Conservation (phyloP, 1,284 basidiomycete species). For the Tylopilus orsonianus region DNA sequence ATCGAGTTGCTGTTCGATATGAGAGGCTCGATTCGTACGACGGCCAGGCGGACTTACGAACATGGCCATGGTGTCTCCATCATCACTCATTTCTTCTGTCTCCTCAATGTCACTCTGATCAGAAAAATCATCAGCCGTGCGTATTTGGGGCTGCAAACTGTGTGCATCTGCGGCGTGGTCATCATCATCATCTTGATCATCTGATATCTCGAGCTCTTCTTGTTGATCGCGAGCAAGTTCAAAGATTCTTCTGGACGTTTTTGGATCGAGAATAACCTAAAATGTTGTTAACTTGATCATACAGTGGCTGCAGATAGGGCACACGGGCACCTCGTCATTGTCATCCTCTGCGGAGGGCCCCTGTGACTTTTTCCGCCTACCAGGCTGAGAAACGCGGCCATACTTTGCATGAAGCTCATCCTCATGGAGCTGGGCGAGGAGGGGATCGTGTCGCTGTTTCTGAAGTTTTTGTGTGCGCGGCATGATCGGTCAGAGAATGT, state of each 20-base stretch:
- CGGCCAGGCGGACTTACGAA: slow-evolving; percentile 48
- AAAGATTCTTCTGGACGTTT: slow-evolving; percentile 88
- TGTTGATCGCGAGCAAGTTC: slow-evolving; percentile 93
- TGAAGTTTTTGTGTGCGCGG: slow-evolving; percentile 56
- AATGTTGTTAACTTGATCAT: slow-evolving; percentile 1
- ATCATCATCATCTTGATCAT: slow-evolving; percentile 42
- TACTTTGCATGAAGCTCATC: slow-evolving; percentile 77
- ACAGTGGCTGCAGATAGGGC: slow-evolving; percentile 1
- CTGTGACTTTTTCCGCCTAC: slow-evolving; percentile 66
- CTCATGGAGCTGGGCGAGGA: slow-evolving; percentile 78
- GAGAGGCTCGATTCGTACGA: slow-evolving; percentile 8
- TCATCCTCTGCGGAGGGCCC: slow-evolving; percentile 46
- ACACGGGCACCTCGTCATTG: slow-evolving; percentile 63
- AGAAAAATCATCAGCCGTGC: slow-evolving; percentile 38
- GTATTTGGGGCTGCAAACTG: slow-evolving; percentile 37
- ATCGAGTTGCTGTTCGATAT: slow-evolving; percentile 76
- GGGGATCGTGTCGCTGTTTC: slow-evolving; percentile 78
- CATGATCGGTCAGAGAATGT: slow-evolving; percentile 40
- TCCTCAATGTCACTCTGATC: slow-evolving; percentile 56
- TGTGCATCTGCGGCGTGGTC: slow-evolving; percentile 38
- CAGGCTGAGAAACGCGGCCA: slow-evolving; percentile 72
- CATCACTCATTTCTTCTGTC: slow-evolving; percentile 44
- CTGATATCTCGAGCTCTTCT: slow-evolving; percentile 74
- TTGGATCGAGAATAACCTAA: slow-evolving; percentile 81
- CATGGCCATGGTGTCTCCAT: slow-evolving; percentile 56